phyloP scores from a whole-genome alignment of 768 basidiomycete genomes.

The Leccinum fibrillosum region DNA sequence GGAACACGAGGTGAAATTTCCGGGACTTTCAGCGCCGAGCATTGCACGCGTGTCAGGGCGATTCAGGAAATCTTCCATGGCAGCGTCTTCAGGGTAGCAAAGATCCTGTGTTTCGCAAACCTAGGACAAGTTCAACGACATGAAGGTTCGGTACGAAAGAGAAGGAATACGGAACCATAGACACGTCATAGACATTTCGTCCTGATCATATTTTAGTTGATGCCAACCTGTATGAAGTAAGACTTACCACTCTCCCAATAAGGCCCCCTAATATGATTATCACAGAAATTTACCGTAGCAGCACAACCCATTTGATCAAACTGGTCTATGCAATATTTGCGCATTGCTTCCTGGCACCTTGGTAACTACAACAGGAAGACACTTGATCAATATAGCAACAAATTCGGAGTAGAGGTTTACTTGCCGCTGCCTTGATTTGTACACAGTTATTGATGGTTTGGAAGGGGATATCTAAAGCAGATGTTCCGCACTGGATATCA shows the following conservation, averaged over 20 bases:
- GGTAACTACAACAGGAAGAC: conserved; percentile 46
- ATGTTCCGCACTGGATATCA: conserved; percentile 48
- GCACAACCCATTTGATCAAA: conserved; percentile 66
- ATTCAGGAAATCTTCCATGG: conserved; percentile 48
- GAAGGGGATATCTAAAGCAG: conserved; percentile 52
- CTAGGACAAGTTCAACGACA: conserved; percentile 12
- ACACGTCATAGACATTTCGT: conserved; percentile 56
- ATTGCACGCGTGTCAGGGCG: conserved; percentile 38
- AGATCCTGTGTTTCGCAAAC: conserved; percentile 25
- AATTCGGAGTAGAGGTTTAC: conserved; percentile 14
- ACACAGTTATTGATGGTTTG: conserved; percentile 36
- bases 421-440: conserved; percentile 56
- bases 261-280: conserved; percentile 45
- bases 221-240: neutral
- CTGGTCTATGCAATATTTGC: conserved; percentile 55
- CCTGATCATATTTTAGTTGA: conserved; percentile 22
- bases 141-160: neutral
- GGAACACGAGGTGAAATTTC: conserved; percentile 60
- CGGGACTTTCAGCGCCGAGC: conserved; percentile 44
- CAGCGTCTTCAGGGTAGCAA: conserved; percentile 38
- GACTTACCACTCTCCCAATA: conserved; percentile 38
- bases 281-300: conserved; percentile 68
- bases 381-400: neutral
- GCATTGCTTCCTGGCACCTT: conserved; percentile 58
- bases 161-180: conserved; percentile 36